Evolutionary conservation across 148 eudicot species (phyloP).

Genomic region (Cornus suecica): DNA sequence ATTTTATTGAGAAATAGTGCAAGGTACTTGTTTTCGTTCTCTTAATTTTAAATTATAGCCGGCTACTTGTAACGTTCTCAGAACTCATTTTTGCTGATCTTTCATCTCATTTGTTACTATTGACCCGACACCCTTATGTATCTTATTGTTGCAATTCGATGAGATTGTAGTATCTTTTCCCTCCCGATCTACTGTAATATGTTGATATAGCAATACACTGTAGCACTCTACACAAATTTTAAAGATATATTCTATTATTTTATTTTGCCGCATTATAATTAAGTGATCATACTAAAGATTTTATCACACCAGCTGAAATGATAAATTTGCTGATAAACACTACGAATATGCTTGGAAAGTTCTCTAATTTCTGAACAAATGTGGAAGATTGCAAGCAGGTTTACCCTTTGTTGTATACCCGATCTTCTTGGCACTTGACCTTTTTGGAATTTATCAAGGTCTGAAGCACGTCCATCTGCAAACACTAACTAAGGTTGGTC

Average conservation of each 20-base stretch:
- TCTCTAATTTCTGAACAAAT: slow-evolving; percentile 21
- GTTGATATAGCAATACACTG: too few relatives aligned
- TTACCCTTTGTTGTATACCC: slow-evolving; percentile 84
- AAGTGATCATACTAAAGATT: not conserved
- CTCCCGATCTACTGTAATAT: not conserved
- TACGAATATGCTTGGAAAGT: slow-evolving; percentile 4
- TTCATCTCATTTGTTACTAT: not conserved
- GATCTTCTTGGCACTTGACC: slow-evolving; percentile 74
- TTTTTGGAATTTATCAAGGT: slow-evolving; percentile 83
- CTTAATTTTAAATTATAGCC: not conserved
- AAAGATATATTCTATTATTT: not conserved
- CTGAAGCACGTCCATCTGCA: slow-evolving; percentile 93
- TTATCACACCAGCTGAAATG: not conserved
- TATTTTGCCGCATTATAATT: not conserved
- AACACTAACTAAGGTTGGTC: slow-evolving; percentile 87
- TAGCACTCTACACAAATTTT: too few relatives aligned
- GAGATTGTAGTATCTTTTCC: not conserved
- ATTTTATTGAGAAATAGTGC: slow-evolving; percentile 53
- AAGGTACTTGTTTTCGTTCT: slow-evolving; percentile 47
- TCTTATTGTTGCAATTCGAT: not conserved
- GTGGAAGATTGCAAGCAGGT: slow-evolving; percentile 68
- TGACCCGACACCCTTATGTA: slow-evolving; percentile 1
- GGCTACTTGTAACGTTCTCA: not conserved
- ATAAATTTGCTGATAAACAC: not conserved
- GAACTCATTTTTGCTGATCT: not conserved